A percentile compares a stretch with the other conserved stretches of the same genome.
Evolutionary conservation across 768 basidiomycete species (phyloP).

Genomic region (Coprinellus aureogranulatus): DNA sequence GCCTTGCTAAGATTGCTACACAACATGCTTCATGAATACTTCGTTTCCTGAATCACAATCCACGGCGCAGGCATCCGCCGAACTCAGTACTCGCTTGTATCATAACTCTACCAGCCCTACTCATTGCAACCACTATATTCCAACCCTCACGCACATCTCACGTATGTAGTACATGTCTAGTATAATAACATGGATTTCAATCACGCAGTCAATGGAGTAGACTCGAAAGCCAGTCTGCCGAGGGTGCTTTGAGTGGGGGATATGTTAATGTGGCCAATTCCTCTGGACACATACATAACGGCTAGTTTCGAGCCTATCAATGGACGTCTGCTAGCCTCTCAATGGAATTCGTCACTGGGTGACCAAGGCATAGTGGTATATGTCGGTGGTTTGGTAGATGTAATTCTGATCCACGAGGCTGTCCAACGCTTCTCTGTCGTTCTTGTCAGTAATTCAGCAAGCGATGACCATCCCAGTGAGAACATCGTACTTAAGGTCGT

Average conservation of each 20-base stretch:
- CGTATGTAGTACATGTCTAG: too few relatives aligned
- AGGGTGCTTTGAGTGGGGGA: too few relatives aligned
- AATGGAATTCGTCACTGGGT: background rate
- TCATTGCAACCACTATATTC: background rate
- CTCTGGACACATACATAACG: background rate
- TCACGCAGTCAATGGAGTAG: too few relatives aligned
- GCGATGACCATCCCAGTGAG: background rate
- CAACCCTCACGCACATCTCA: background rate
- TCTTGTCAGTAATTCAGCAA: too few relatives aligned
- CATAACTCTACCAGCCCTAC: background rate
- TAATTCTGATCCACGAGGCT: constrained; percentile 20
- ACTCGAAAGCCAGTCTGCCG: too few relatives aligned
- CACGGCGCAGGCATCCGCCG: too few relatives aligned
- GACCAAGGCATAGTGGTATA: constrained; percentile 19
- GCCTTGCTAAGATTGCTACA: constrained; percentile 53
- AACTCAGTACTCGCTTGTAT: too few relatives aligned
- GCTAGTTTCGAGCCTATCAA: too few relatives aligned
- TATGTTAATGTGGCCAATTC: too few relatives aligned
- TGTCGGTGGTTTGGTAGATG: constrained; percentile 26
- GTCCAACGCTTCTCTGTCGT: constrained; percentile 19
- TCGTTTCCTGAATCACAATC: background rate
- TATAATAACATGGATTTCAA: too few relatives aligned
- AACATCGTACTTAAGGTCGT: background rate
- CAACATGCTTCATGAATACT: constrained; percentile 23
- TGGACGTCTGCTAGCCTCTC: background rate